Evolutionary conservation across 805 yeast genomes (phyloP), one percentile per base, ranked within the genome.

Genomic region (Blastobotrys terrestris): DNA sequence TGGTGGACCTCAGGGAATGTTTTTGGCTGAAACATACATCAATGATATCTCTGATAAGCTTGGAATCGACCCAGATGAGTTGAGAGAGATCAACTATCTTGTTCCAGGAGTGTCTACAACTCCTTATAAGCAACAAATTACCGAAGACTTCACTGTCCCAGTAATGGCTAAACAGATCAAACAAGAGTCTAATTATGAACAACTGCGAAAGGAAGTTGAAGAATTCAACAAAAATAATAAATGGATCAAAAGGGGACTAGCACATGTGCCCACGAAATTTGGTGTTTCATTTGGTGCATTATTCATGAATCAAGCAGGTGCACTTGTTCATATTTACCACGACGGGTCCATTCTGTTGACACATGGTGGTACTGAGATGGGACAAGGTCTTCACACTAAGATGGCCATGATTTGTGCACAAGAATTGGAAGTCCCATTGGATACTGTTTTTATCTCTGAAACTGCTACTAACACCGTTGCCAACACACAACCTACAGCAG

Each of bases 1-100:
- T 59, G 79, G 79, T 22, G 79, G 77, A 2, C 79, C 77, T 5
- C 79, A 76, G 51, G 79, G 79, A 3, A 73, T 75, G 74, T 73
- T 70, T 53, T 65, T 68, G 39, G 72, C 73, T 2, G 79, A 75
- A 55, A 58, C 69, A 16, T 70, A 75, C 46, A 66, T 75, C 39
- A 62, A 64, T 44, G 69, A 72, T 40, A 70, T 75, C 20, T 63
- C 76, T 16, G 78, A 75, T 57, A 56, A 58, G 54, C 64, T 74
- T 44, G 67, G 67, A 0, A 55, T 75, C 39, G 75, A 74, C 53
- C 68, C 73, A 3, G 78, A 76, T 40, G 53, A 58, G 31, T 60
- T 75, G 26, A 60, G 79, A 40, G 63, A 63, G 31, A 58, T 58
- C 44, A 75, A 75, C 62, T 75, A 72, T 55, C 72, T 63, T 46